Conservation (phyloP, 2,329 filamentous ascomycete genomes). For the Colletotrichum phormii region DNA sequence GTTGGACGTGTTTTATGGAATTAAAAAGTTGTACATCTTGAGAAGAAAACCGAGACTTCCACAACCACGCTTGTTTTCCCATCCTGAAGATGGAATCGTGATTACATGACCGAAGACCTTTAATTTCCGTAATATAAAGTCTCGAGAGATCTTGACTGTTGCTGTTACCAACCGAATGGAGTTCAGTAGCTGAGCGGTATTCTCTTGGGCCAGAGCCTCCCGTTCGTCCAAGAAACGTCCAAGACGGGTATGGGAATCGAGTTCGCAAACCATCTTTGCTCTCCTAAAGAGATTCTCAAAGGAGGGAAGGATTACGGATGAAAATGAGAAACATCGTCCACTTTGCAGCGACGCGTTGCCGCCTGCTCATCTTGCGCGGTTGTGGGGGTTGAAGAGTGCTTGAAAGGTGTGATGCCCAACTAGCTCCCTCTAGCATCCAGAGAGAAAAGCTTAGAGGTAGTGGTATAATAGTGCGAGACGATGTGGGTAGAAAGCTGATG, state of each 20-base stretch:
- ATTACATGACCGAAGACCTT: background rate
- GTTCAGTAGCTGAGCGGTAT: background rate
- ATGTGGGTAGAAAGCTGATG: background rate
- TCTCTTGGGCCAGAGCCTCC: background rate
- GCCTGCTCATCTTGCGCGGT: background rate
- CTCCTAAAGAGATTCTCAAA: background rate
- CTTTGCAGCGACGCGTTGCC: background rate
- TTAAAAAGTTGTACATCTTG: background rate
- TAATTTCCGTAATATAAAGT: background rate
- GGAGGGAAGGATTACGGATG: background rate
- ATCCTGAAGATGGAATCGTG: rapidly evolving
- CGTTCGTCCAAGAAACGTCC: background rate
- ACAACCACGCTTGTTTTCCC: background rate
- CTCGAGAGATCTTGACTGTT: background rate
- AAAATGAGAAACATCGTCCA: background rate
- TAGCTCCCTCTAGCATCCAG: no score
- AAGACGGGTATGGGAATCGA: background rate
- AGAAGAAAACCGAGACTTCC: background rate
- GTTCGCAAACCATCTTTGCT: background rate
- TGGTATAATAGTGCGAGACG: background rate
- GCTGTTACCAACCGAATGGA: background rate
- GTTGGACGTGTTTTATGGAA: background rate
- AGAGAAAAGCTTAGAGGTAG: background rate
- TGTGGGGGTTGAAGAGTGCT: background rate
- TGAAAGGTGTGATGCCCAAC: background rate